Percentiles rank a stretch among this genome's conserved stretches.
Conservation (phyloP, 163 green algal genomes). For the Dunaliella salina region DNA sequence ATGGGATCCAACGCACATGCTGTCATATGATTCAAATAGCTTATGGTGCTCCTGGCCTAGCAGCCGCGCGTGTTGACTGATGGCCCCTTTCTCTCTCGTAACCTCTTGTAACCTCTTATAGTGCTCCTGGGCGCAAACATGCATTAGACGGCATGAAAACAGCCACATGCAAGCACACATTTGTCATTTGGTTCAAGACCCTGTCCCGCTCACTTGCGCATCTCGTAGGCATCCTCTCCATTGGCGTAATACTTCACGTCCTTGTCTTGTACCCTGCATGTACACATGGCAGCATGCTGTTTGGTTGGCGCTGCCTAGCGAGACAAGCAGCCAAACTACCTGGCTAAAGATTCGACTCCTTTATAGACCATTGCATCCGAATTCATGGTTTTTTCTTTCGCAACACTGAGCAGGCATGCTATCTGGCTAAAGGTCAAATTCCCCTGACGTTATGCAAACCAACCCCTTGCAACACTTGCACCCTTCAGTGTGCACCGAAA, state of each 20-base stretch:
- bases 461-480: no score
- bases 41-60: not conserved
- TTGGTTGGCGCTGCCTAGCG: no score
- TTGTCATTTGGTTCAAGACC: no score
- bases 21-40: not conserved
- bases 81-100: not conserved
- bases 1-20: no score
- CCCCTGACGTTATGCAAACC: no score
- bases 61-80: not conserved
- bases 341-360: no score
- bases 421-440: no score
- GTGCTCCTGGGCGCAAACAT: not conserved
- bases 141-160: not conserved
- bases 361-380: no score
- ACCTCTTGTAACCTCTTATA: not conserved
- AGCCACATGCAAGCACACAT: not conserved
- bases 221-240: slow-evolving; percentile 95
- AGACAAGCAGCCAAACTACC: not conserved
- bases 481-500: no score
- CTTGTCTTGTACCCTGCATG: slow-evolving; percentile 76
- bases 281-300: not conserved
- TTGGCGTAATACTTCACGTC: slow-evolving; percentile 98
- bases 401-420: no score
- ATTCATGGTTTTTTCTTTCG: no score
- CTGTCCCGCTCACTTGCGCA: slow-evolving; percentile 71